Evolutionary conservation across 2,329 filamentous ascomycete species (phyloP), one percentile per base, ranked within the genome.

Genomic region (Penicillium digitatum): DNA sequence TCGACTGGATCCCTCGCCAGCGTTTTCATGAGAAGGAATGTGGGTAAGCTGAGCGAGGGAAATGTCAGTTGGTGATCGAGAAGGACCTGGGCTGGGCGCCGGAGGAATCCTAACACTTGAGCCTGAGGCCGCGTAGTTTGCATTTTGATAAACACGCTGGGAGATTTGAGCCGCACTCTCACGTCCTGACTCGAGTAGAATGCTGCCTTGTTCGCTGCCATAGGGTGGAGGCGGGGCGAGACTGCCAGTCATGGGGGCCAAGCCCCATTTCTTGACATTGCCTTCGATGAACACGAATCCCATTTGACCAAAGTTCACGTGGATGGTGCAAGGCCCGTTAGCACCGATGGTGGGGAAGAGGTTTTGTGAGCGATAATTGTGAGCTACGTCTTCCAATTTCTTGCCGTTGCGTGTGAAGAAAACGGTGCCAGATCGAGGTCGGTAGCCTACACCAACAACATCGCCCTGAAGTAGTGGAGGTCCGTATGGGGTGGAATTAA

Each of bases 351-450:
- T 94, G 1, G 94, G 94, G 76, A 99, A 99, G 78, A 97, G 94
- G 72, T 99, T 99, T 66, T 94, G 94, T 10, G 88, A 83, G 73
- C 97, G 97, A 59, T 96, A 79, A 5, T 93, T 94, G 66, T 97
- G 92, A 22, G 87, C 88, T 11, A 96, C 89, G 66, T 99, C 94
- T 59, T 99, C 94, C 24, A 99, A 80, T 70, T 94, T 93, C 79
- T 97, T 97, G 67, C 94, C 94, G 72, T 99, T 99, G 63, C 94
- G 89, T 0, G 94, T 99, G 76, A 97, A 99, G 79, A 99, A 99
- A 54, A 99, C 86, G 12, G 91, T 93, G 29, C 94, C 94, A 0
- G 92, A 96, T 53, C 94, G 87, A 29, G 94, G 94, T 55, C 94
- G 85, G 75, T 99, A 99, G 49, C 94, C 94, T 20, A 96, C 89